phyloP scores from a whole-genome alignment of 495 filamentous ascomycete species.

The Penicillium nucicola region DNA sequence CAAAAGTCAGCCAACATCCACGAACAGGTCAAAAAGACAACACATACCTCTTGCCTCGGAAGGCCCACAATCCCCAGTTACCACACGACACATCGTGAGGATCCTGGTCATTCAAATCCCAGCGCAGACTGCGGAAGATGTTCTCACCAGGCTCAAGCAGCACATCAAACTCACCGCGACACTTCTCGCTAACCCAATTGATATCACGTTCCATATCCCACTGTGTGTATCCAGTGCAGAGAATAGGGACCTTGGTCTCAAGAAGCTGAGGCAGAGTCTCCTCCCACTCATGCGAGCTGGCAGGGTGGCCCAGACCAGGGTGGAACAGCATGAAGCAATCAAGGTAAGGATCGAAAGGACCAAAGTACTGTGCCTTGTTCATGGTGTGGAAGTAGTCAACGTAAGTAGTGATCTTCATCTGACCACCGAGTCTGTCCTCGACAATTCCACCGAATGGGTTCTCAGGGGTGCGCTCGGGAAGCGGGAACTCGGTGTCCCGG shows the following conservation, averaged over 20 bases:
- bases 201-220: slow-evolving; percentile 91
- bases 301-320: slow-evolving; percentile 90
- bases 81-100: slow-evolving; percentile 92
- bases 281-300: slow-evolving; percentile 87
- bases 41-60: slow-evolving; percentile 91
- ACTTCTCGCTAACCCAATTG: slow-evolving; percentile 79
- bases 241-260: slow-evolving; percentile 90
- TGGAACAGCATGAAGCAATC: slow-evolving; percentile 96
- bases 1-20: slow-evolving; percentile 3
- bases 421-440: slow-evolving; percentile 78
- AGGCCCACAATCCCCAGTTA: slow-evolving; percentile 96
- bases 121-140: slow-evolving; percentile 86
- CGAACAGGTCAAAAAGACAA: neutral
- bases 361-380: slow-evolving; percentile 82
- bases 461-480: slow-evolving; percentile 73
- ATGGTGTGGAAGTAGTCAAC: slow-evolving; percentile 98
- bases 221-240: slow-evolving; percentile 94
- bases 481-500: slow-evolving; percentile 83
- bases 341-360: slow-evolving; percentile 95
- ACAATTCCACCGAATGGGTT: slow-evolving; percentile 94
- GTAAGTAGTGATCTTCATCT: slow-evolving; percentile 93
- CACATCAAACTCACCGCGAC: slow-evolving; percentile 85
- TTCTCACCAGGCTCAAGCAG: slow-evolving; percentile 93
- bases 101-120: slow-evolving; percentile 96
- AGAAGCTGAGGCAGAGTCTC: slow-evolving; percentile 84